These are phyloP conservation scores for Podila epigama DNA, from an alignment of 192 early-diverging fungal genomes.

Conservation along the genomic window DNA sequence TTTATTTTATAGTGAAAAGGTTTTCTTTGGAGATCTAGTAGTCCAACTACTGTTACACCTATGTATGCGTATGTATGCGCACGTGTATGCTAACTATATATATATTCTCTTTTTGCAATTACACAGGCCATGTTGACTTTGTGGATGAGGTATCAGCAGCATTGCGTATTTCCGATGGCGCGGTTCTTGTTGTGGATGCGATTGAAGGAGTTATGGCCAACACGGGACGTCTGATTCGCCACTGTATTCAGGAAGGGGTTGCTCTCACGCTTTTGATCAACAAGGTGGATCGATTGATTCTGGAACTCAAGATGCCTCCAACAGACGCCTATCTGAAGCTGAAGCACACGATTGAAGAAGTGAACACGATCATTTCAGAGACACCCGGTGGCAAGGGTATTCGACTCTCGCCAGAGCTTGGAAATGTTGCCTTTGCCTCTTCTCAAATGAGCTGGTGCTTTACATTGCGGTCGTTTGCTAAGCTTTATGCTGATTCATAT, in stretches of 20 bases:
- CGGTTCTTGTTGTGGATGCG: conserved; percentile 92
- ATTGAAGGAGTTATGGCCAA: conserved; percentile 97
- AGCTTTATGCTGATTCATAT: conserved; percentile 85
- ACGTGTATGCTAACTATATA: too few relatives aligned
- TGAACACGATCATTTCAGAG: conserved; percentile 81
- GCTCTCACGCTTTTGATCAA: conserved; percentile 90
- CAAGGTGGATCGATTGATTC: conserved; percentile 97
- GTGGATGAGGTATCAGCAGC: conserved; percentile 92
- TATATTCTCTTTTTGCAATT: not conserved
- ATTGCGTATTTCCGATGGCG: conserved; percentile 88
- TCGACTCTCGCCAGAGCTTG: conserved; percentile 90
- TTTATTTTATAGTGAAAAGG: not conserved
- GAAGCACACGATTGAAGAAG: conserved; percentile 94
- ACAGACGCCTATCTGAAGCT: conserved; percentile 97
- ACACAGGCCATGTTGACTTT: conserved; percentile 89
- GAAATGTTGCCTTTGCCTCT: conserved; percentile 96
- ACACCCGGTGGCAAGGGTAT: conserved; percentile 65
- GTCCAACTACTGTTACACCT: too few relatives aligned
- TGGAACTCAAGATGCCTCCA: conserved; percentile 96
- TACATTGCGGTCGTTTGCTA: conserved; percentile 89
- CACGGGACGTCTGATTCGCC: conserved; percentile 87
- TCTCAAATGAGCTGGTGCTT: conserved; percentile 94
- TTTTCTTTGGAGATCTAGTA: too few relatives aligned
- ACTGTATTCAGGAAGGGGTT: conserved; percentile 80
- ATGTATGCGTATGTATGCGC: too few relatives aligned